phyloP scores from a whole-genome alignment of 768 basidiomycete species.

The Trametes sanguinea region DNA sequence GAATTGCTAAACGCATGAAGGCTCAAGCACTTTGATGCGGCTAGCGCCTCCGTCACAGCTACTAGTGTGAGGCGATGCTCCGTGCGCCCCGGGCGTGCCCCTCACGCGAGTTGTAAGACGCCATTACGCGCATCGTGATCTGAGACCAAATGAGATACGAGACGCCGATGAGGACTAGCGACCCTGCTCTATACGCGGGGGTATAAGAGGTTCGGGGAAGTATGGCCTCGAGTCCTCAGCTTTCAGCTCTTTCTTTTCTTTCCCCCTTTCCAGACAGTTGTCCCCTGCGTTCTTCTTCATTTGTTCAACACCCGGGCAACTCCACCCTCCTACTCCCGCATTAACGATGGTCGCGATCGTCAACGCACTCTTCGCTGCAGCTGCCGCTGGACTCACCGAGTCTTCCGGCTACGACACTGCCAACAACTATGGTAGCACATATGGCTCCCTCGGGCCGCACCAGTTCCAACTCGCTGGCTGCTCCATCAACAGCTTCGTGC shows the following conservation, averaged over 20 bases:
- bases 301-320: neutral
- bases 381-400: slow-evolving; percentile 4
- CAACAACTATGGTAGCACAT: neutral
- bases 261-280: neutral
- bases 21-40: neutral
- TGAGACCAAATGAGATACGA: neutral
- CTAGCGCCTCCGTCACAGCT: too few relatives aligned
- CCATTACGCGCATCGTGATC: neutral
- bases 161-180: neutral
- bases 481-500: slow-evolving; percentile 27
- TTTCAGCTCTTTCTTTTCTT: slow-evolving; percentile 5
- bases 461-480: slow-evolving; percentile 24
- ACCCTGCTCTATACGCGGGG: too few relatives aligned
- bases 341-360: slow-evolving; percentile 23
- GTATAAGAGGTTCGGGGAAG: neutral
- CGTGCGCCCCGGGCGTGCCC: neutral
- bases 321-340: neutral
- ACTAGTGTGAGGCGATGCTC: neutral
- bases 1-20: too few relatives aligned
- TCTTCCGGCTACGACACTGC: neutral
- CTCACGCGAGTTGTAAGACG: neutral
- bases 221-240: neutral
- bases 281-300: neutral
- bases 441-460: neutral
- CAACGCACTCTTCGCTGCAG: slow-evolving; percentile 19